These are phyloP conservation scores for Jatropha podagrica DNA, from an alignment of 441 rosid genomes.

Conservation along the genomic window DNA sequence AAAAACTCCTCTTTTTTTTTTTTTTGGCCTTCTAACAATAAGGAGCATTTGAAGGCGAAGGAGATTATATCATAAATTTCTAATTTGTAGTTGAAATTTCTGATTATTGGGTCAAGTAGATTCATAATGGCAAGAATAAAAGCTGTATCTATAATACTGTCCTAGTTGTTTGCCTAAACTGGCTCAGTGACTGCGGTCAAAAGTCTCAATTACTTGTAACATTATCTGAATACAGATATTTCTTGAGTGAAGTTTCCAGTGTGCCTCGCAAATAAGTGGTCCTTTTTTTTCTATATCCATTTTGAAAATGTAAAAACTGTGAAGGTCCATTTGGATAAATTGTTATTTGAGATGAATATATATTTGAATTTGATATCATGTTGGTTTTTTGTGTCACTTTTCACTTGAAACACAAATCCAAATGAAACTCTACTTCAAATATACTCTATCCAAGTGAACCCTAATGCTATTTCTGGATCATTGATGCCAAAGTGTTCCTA, in stretches of 20 bases:
- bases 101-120: background rate
- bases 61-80: background rate
- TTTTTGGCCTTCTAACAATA: background rate
- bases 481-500: too few species aligned
- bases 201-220: background rate
- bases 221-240: background rate
- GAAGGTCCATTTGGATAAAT: too few species aligned
- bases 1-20: background rate
- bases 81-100: background rate
- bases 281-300: background rate
- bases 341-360: too few species aligned
- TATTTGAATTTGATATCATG: too few species aligned
- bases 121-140: background rate
- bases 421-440: too few species aligned
- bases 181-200: background rate
- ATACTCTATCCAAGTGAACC: too few species aligned
- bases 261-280: background rate
- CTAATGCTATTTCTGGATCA: background rate
- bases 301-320: conserved; percentile 11
- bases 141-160: background rate
- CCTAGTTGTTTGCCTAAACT: background rate
- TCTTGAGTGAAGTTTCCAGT: background rate
- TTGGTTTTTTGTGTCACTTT: too few species aligned
- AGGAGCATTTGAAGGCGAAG: background rate
- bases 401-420: too few species aligned